A percentile compares a stretch with the other conserved stretches of the same genome.
These are phyloP conservation scores for Prunus davidiana DNA, from an alignment of 306 rosid species.

Conservation along the genomic window DNA sequence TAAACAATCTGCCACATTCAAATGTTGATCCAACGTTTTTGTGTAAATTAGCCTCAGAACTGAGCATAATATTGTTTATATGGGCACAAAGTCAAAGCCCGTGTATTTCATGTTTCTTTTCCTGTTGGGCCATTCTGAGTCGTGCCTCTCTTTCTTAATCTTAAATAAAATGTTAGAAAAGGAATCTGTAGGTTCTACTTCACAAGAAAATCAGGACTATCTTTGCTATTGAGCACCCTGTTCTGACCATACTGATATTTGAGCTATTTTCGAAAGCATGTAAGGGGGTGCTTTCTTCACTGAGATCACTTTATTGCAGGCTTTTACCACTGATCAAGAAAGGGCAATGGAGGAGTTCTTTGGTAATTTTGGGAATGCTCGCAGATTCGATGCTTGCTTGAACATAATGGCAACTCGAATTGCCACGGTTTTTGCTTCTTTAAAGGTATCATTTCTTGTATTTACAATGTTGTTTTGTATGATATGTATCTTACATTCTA, in stretches of 20 bases:
- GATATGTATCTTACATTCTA: neutral
- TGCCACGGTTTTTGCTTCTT: constrained; percentile 91
- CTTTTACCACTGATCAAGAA: constrained; percentile 81
- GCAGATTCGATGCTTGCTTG: constrained; percentile 58
- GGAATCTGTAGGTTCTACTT: neutral
- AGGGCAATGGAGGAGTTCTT: constrained; percentile 71
- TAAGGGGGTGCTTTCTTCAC: constrained; percentile 15
- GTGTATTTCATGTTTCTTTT: neutral
- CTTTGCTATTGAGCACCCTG: neutral
- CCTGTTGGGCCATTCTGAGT: neutral
- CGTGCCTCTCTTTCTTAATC: neutral
- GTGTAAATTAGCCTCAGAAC: too few relatives aligned
- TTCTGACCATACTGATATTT: neutral
- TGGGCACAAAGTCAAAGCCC: neutral
- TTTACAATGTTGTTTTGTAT: neutral
- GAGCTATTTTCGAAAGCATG: neutral
- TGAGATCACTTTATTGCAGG: constrained; percentile 48
- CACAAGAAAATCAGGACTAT: neutral
- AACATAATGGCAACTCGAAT: constrained; percentile 75
- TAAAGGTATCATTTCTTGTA: constrained; percentile 47
- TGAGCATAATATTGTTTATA: too few relatives aligned
- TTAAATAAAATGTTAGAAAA: too few relatives aligned
- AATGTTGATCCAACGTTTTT: too few relatives aligned
- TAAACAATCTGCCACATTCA: too few relatives aligned
- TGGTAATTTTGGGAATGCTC: constrained; percentile 54